Base-by-base conservation (phyloP, 2,329 filamentous ascomycete genomes). In the Emmonsiellopsis sp. region DNA sequence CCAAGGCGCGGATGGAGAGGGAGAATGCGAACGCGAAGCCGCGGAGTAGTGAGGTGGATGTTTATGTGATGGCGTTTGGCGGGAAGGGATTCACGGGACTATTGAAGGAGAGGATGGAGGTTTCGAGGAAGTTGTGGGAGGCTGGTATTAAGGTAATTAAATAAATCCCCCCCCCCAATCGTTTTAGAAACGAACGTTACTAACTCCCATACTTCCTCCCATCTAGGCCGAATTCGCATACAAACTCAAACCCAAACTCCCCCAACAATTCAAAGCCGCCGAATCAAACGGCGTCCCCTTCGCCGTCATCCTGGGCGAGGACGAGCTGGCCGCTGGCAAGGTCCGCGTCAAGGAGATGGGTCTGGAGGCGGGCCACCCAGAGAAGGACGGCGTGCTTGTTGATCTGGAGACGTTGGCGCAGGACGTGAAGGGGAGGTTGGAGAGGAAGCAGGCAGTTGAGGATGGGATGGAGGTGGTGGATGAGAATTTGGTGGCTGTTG, bases 11-110 rank as follows among this genome's bases (percentile, higher is more conserved):
- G 48, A 79, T 89, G 67, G 82, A 81, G 57, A 80, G 79, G 37
- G 70, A 75, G 54, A 78, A 80, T 63, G 79, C 74, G 52, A 70
- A 72, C n/a, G 70, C 77, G 16, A 61, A 72, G 32, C 73, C 83
- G 51, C 77, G 87, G 58, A 78, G 79, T 59, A 89, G 85, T 64
- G 87, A 93, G 62, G 85, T 91, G 2, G 91, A 97, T 65, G 90
- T 91, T 45, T 96, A 84, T 71, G 86, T 97, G 64, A 97, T 97
- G 90, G 90, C 90, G 0, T 90, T 96, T 65, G 91, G 89, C 52
- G 87, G 88, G 51, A 92, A 91, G 72, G 87, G 84, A 16, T 92
- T 91, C 70, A 85, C 79, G 13, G 89, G 89, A 45, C 76, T 94
- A 58, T 73, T 95, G 52, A 83, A 84, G 60, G 87, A 96, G 76